Base-by-base conservation (phyloP, 768 basidiomycete genomes). In the Agaricus blazei region DNA sequence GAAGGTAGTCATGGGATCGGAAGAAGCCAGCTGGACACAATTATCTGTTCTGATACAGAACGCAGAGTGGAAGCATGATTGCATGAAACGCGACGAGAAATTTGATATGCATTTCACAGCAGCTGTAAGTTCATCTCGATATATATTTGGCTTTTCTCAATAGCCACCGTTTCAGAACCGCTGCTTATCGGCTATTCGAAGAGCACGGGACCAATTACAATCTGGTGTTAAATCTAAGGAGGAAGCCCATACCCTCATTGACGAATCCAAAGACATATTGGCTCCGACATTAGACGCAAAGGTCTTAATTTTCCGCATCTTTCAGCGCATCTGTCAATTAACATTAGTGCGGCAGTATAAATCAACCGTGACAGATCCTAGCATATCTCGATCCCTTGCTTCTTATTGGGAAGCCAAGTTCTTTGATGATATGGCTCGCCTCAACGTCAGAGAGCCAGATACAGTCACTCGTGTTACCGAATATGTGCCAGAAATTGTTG, bases 401-500 rank as follows among this genome's bases (percentile, higher is more conserved):
- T 80, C 88, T 7, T 84, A 85, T 66, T 98, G 94, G 94, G 97
- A 98, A 70, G 74, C 72, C 31, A 80, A 84, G 52, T 99, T 94
- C 74, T 93, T 96, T 75, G 74, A 83, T 29, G 94, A 98, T 64
- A 99, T 99, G 97, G 72, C 75, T 14, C 83, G 87, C n/a, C 80
- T 99, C 15, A 82, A 81, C 59, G 89, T 98, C 40, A 84, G 87
- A 56, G 83, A 87, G 23, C 94, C 97, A 15, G 93, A 96, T 67
- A 91, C 84, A 3, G 70, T 98, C 52, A 98, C 97, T 1, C 86
- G 96, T 41, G 97, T 98, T 4, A 95, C 95, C 1, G 97, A 98
- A 70, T 99, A 93, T 69, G 87, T 99, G 7, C 92, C 94, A 3
- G 95, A 98, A 71, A 91, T 98, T 60, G 91, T 94, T 48, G 70